Conservation (phyloP, 176 grass and related monocot species). For the Lolium multiflorum region DNA sequence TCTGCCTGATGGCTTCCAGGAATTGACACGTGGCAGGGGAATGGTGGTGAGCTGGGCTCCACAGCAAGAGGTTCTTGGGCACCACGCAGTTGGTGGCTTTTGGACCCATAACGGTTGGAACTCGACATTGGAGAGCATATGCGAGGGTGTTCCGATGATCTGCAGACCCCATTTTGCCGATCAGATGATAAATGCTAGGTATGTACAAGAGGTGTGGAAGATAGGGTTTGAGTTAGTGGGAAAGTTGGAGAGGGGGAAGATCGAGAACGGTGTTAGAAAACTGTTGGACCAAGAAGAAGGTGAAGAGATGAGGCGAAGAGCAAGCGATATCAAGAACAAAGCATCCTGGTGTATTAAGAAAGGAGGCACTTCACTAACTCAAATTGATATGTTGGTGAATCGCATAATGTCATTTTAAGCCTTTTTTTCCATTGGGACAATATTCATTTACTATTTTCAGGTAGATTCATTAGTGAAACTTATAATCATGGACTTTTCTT, state of each 20-base stretch:
- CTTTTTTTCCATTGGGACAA: neutral
- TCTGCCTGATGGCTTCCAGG: constrained; percentile 35
- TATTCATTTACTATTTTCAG: neutral
- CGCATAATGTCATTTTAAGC: constrained; percentile 33
- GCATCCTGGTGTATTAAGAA: neutral
- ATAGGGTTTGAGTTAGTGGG: constrained; percentile 45
- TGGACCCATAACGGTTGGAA: constrained; percentile 59
- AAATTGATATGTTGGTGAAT: constrained; percentile 21
- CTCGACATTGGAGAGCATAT: constrained; percentile 52
- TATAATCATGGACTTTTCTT: neutral
- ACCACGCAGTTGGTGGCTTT: constrained; percentile 41
- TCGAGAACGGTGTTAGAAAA: neutral
- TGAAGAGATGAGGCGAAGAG: constrained; percentile 2
- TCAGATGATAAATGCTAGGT: constrained; percentile 55
- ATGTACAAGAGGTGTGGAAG: constrained; percentile 49
- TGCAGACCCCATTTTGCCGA: constrained; percentile 43
- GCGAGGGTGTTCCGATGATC: constrained; percentile 51
- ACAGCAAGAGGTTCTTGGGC: constrained; percentile 46
- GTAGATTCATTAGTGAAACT: neutral
- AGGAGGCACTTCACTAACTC: constrained; percentile 16
- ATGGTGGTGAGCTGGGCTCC: constrained; percentile 46
- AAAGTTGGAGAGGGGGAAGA: neutral
- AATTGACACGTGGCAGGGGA: constrained; percentile 24
- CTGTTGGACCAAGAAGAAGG: constrained; percentile 29
- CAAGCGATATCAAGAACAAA: neutral